A percentile compares a stretch with the other conserved stretches of the same genome.
phyloP scores from a whole-genome alignment of 345 rosid species.

The Kernera saxatilis region DNA sequence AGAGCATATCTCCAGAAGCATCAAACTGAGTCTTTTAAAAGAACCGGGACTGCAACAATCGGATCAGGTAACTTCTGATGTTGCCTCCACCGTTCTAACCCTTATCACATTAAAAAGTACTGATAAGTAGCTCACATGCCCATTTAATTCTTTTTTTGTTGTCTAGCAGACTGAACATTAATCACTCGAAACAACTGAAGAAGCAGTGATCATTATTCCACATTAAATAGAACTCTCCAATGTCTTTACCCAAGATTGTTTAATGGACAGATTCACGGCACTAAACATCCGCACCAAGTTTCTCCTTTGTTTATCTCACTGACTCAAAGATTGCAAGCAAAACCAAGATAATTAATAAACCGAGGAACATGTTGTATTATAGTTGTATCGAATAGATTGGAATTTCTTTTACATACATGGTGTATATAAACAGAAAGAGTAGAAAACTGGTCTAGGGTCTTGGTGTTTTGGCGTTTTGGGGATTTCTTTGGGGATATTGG shows the following conservation, averaged over 20 bases:
- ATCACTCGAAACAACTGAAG: background rate
- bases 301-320: background rate
- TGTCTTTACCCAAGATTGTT: background rate
- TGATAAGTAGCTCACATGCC: constrained; percentile 8
- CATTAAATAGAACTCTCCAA: background rate
- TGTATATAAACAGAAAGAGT: background rate
- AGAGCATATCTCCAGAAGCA: constrained; percentile 53
- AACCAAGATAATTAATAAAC: background rate
- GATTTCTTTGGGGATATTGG: background rate
- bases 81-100: background rate
- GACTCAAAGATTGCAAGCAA: too few relatives aligned
- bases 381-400: background rate
- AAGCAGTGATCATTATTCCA: background rate
- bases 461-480: background rate
- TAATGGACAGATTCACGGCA: background rate
- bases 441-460: background rate
- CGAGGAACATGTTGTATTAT: background rate
- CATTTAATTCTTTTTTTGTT: background rate
- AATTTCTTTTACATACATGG: background rate
- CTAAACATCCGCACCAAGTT: background rate
- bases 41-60: background rate
- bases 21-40: constrained; percentile 27
- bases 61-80: constrained; percentile 8
- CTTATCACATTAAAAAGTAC: background rate
- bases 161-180: constrained; percentile 11